Conservation (phyloP, 768 basidiomycete genomes). For the Tulasnella sp. region DNA sequence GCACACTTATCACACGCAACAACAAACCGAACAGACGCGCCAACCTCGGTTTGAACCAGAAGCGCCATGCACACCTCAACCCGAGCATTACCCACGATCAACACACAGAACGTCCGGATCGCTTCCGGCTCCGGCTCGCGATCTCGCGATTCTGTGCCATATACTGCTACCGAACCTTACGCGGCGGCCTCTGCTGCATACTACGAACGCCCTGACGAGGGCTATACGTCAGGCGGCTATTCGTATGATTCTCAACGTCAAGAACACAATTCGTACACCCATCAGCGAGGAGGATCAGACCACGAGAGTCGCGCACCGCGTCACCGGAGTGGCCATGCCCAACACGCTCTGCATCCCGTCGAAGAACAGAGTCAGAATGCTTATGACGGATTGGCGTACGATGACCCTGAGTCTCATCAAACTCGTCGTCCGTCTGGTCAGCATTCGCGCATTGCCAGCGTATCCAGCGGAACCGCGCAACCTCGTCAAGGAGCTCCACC, state of each 20-base stretch:
- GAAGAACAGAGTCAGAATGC: constrained; percentile 8
- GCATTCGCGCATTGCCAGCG: background rate
- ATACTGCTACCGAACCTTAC: constrained; percentile 9
- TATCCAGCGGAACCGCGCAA: background rate
- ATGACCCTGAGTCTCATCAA: constrained; percentile 9
- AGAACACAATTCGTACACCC: background rate
- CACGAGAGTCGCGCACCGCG: background rate
- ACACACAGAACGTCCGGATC: constrained; percentile 3
- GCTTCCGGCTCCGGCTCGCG: constrained; percentile 5
- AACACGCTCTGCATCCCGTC: background rate
- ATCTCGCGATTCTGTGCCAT: constrained; percentile 2
- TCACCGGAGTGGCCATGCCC: background rate
- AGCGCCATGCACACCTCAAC: constrained; percentile 14
- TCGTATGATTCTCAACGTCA: constrained; percentile 4
- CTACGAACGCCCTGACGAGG: constrained; percentile 18
- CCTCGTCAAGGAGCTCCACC: background rate
- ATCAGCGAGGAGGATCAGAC: background rate
- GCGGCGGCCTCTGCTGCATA: constrained; percentile 14
- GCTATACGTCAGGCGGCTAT: background rate
- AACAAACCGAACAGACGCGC: constrained; percentile 5
- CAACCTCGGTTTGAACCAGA: constrained; percentile 1
- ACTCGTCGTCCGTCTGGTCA: background rate
- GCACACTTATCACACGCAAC: constrained; percentile 14
- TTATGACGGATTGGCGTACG: constrained; percentile 6
- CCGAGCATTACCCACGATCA: constrained; percentile 17